Conservation (phyloP, 2,329 filamentous ascomycete species). For the Clarireedia paspali region DNA sequence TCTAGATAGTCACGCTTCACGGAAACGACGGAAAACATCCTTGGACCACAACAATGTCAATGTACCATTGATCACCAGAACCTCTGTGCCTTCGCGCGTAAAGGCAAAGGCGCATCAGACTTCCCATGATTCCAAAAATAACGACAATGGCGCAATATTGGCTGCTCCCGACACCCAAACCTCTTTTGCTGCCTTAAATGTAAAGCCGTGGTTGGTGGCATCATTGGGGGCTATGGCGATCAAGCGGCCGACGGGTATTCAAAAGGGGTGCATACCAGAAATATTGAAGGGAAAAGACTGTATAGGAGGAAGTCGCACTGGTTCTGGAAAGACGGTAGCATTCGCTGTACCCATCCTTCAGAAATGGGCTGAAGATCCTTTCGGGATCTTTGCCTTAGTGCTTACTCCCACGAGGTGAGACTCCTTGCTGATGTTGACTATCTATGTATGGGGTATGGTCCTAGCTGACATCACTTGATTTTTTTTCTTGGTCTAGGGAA, state of each 20-base stretch:
- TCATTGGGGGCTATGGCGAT: constrained; percentile 76
- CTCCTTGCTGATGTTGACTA: not conserved
- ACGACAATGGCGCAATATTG: constrained; percentile 29
- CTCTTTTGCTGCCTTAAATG: constrained; percentile 64
- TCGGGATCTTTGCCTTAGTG: constrained; percentile 82
- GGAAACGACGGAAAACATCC: constrained; percentile 27
- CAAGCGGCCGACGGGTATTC: constrained; percentile 82
- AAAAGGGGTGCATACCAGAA: constrained; percentile 85
- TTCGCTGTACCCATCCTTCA: constrained; percentile 94
- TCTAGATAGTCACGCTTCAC: constrained; percentile 25
- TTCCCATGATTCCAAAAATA: not conserved
- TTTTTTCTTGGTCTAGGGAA: constrained; percentile 45
- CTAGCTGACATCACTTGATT: constrained; percentile 12
- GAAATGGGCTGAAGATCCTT: constrained; percentile 86
- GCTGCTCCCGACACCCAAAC: constrained; percentile 49
- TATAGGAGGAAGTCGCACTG: constrained; percentile 89
- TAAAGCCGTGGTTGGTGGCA: constrained; percentile 81
- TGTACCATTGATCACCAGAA: constrained; percentile 12
- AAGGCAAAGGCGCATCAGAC: constrained; percentile 13
- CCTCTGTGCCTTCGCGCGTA: constrained; percentile 26
- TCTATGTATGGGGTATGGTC: not conserved
- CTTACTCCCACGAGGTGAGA: constrained; percentile 73
- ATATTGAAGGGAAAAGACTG: constrained; percentile 88
- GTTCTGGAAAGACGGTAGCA: constrained; percentile 94
- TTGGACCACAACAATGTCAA: constrained; percentile 15